Evolutionary conservation across 2,329 filamentous ascomycete species (phyloP).

Genomic region (Tothia fuscella): DNA sequence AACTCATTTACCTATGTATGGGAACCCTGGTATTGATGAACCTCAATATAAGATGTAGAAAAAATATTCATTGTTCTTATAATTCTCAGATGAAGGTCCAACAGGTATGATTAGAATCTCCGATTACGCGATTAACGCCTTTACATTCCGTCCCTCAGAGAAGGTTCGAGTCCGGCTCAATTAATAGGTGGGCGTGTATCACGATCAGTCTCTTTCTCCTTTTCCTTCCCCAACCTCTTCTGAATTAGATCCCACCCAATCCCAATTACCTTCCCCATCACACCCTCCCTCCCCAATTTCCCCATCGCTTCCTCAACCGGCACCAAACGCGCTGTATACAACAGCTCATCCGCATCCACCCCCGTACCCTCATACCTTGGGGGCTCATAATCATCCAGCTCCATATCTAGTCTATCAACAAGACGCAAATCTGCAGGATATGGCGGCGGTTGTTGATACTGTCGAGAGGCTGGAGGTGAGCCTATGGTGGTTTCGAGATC

Average conservation of each 20-base stretch:
- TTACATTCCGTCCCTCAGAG: no score
- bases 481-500: slow-evolving; percentile 18
- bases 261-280: slow-evolving; percentile 34
- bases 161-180: no score
- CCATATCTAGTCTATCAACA: slow-evolving; percentile 25
- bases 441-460: slow-evolving; percentile 26
- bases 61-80: no score
- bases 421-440: slow-evolving; percentile 27
- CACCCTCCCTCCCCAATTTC: slow-evolving; percentile 25
- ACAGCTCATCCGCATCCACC: slow-evolving; percentile 34
- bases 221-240: not conserved
- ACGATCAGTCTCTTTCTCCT: no score
- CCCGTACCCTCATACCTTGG: slow-evolving; percentile 34
- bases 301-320: slow-evolving; percentile 30
- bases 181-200: no score
- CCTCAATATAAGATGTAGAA: no score
- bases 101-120: no score
- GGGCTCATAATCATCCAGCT: slow-evolving; percentile 33
- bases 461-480: slow-evolving; percentile 10
- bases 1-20: no score
- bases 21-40: no score
- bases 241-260: slow-evolving; percentile 33
- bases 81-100: no score
- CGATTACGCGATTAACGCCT: no score
- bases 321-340: slow-evolving; percentile 32